Evolutionary conservation across 176 grass and related monocot genomes (phyloP).

Genomic region (Melocanna baccifera): DNA sequence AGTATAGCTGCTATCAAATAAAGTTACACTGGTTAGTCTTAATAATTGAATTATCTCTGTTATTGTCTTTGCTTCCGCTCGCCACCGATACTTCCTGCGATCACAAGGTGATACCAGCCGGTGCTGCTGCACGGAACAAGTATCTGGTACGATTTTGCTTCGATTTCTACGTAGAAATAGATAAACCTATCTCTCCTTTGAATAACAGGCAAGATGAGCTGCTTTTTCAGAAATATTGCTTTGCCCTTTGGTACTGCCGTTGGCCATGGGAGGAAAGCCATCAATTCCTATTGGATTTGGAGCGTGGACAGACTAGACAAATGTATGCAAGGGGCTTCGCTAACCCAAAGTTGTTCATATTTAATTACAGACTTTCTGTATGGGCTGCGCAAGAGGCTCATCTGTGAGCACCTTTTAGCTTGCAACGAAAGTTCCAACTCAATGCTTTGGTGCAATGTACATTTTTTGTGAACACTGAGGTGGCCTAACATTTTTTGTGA

Average conservation of each 20-base stretch:
- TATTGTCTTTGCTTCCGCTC: too few species aligned
- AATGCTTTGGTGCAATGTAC: not conserved
- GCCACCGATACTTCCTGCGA: too few species aligned
- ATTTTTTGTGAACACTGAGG: not conserved
- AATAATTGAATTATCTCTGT: too few species aligned
- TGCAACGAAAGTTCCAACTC: conserved; percentile 18
- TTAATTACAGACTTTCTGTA: conserved; percentile 23
- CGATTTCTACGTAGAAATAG: conserved; percentile 16
- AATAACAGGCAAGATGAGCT: conserved; percentile 24
- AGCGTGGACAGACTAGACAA: conserved; percentile 13
- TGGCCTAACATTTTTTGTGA: too few species aligned
- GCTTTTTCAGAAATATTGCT: conserved; percentile 12
- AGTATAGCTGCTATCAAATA: too few species aligned
- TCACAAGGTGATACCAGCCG: too few species aligned
- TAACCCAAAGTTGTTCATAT: conserved; percentile 27
- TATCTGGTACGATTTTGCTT: conserved; percentile 26
- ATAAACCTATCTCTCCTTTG: conserved; percentile 31
- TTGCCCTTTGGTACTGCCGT: conserved; percentile 21
- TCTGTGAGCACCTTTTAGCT: not conserved
- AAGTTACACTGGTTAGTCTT: too few species aligned
- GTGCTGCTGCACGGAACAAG: conserved; percentile 32
- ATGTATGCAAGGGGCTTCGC: conserved; percentile 27
- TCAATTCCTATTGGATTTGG: conserved; percentile 28
- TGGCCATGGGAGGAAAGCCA: conserved; percentile 22
- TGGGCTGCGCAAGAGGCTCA: not conserved